Base-by-base conservation (phyloP, 2,329 filamentous ascomycete species). In the Annulohypoxylon truncatum region DNA sequence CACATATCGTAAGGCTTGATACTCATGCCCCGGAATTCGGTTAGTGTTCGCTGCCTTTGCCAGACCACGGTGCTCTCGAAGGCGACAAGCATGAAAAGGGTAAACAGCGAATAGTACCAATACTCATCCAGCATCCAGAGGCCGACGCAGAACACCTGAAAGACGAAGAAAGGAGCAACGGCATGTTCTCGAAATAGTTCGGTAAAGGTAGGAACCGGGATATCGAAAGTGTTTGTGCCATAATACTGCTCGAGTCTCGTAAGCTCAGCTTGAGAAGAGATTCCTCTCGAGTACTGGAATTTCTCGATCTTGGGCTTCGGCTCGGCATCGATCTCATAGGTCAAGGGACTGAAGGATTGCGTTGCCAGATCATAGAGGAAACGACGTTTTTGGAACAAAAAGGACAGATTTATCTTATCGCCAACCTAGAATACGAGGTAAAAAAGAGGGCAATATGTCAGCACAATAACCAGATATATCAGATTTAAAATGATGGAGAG, bases 51-150 rank as follows among this genome's bases (percentile, higher is more conserved):
- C 86, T 99, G 96, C 66, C 96, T 90, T 82, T 99, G 96, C 96
- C 96, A 99, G 13, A 99, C 96, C 35, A 99, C 96, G 2, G 96
- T 99, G 79, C 94, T 97, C 83, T 99, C 96, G 74, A 99, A 99
- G 64, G 89, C 90, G 72, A 99, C 93, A 60, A 99, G 88, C 96
- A 99, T 99, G 83, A 98, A 94, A 20, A 99, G 89, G 0, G 96
- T 99, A 81, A 99, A 99, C 18, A 99, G 88, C 67, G 96, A 98
- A 82, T 99, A 99, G 84, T 99, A 99, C 96, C 96, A 99, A 82
- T 98, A 99, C 81, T 99, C 96, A 77, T 99, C 96, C 77, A 99
- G 83, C 90, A 98, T 93, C 96, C 96, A 99, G 66, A 99, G 83
- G 13, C 96, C 96, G 63, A 99, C 96, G 74, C 96, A 99, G 84